phyloP scores from a whole-genome alignment of 2,329 filamentous ascomycete species.

The Cordyceps fumosorosea region DNA sequence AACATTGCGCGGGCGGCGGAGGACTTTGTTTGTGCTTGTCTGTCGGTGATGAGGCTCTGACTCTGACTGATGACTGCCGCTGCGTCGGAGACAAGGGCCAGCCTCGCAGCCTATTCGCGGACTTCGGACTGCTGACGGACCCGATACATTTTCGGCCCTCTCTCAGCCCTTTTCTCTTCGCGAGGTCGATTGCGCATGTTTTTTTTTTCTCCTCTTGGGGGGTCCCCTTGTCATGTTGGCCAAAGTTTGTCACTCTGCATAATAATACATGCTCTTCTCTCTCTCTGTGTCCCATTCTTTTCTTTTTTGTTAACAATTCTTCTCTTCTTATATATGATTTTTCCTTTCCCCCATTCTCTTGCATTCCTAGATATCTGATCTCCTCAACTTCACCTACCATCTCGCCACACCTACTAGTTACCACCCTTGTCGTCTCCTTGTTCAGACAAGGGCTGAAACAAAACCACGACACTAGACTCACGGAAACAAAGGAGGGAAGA shows the following conservation, averaged over 20 bases:
- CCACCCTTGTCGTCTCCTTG: not conserved
- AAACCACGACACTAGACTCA: too few species aligned
- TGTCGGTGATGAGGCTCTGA: not conserved
- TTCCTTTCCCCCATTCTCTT: not conserved
- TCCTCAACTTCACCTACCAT: not conserved
- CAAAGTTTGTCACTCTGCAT: not conserved
- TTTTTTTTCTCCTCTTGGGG: not conserved
- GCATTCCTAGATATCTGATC: not conserved
- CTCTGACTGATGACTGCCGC: too few species aligned
- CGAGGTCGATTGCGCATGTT: conserved; percentile 12
- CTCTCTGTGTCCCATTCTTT: not conserved
- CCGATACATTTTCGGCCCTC: not conserved
- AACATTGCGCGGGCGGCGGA: not conserved
- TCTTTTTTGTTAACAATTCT: not conserved
- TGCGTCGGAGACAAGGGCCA: not conserved
- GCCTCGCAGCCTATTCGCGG: not conserved
- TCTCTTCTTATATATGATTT: not conserved
- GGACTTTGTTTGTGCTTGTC: not conserved
- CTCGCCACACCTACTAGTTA: not conserved
- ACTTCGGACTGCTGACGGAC: conserved; percentile 8
- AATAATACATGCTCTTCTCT: not conserved
- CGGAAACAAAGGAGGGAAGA: too few species aligned
- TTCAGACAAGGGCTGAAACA: not conserved
- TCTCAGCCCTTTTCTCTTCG: not conserved
- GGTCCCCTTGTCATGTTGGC: not conserved